phyloP scores from a whole-genome alignment of 73 alveolate species.

The Tetrahymena malaccensis region DNA sequence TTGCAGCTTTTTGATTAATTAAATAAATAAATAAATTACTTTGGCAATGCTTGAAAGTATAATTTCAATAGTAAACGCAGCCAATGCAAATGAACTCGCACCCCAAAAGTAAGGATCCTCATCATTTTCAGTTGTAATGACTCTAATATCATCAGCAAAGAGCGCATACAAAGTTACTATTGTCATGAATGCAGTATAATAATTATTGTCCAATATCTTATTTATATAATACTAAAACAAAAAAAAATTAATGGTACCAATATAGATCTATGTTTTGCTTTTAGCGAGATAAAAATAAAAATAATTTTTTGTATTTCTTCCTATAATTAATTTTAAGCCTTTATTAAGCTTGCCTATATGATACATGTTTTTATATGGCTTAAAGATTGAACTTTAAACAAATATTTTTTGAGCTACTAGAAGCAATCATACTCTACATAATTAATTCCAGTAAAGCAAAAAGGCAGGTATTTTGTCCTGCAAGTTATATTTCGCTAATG shows the following conservation, averaged over 20 bases:
- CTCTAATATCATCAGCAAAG: conserved; percentile 77
- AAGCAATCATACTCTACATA: too few species aligned
- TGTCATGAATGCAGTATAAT: conserved; percentile 48
- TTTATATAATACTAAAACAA: background rate
- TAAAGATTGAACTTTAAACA: too few species aligned
- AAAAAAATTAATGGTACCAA: too few species aligned
- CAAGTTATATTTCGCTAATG: background rate
- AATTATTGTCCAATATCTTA: background rate
- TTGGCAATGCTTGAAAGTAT: conserved; percentile 25
- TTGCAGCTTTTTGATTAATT: background rate
- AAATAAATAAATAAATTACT: conserved; percentile 39
- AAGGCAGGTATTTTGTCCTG: background rate
- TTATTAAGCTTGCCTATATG: too few species aligned
- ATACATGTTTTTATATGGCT: too few species aligned
- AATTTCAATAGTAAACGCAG: conserved; percentile 37
- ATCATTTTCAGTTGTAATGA: conserved; percentile 22
- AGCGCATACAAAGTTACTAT: conserved; percentile 74
- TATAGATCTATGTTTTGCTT: too few species aligned
- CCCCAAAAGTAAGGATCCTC: conserved; percentile 36
- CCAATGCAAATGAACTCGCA: conserved; percentile 21
- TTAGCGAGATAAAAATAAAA: too few species aligned
- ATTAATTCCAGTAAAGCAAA: background rate
- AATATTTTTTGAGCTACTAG: too few species aligned
- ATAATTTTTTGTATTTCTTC: too few species aligned
- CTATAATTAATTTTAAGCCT: too few species aligned